A percentile compares a stretch with the other conserved stretches of the same genome.
These are phyloP conservation scores for Corniculantispora saksenae DNA, from an alignment of 2,329 filamentous ascomycete species.

Conservation along the genomic window DNA sequence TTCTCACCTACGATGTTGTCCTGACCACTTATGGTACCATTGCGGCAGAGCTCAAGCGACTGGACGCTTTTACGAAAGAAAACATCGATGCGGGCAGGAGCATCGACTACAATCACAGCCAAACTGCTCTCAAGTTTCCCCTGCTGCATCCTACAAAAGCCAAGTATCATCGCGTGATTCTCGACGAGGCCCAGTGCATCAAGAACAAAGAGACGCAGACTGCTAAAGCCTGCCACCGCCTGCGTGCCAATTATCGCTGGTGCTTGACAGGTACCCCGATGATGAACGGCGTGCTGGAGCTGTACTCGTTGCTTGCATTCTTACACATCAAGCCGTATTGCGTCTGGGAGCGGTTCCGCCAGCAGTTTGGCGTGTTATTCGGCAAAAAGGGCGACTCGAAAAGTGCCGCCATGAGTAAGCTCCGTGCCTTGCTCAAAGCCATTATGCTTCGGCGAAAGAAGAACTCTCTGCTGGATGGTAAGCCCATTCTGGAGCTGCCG, in stretches of 20 bases:
- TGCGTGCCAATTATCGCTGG: constrained; percentile 75
- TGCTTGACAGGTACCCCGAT: constrained; percentile 81
- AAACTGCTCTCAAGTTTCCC: constrained; percentile 45
- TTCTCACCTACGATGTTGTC: constrained; percentile 73
- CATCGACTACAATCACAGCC: constrained; percentile 38
- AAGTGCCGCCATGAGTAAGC: constrained; percentile 65
- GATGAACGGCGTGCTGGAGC: constrained; percentile 80
- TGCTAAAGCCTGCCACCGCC: constrained; percentile 65
- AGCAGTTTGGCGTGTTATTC: constrained; percentile 44
- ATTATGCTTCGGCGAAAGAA: constrained; percentile 84
- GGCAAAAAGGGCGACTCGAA: constrained; percentile 49
- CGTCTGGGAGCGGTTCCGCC: constrained; percentile 61
- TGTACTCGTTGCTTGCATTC: constrained; percentile 77
- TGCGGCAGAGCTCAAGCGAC: constrained; percentile 60
- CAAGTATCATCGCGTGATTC: constrained; percentile 75
- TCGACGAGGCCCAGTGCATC: constrained; percentile 85
- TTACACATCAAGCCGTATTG: constrained; percentile 75
- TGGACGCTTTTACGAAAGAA: constrained; percentile 54
- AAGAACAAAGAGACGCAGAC: constrained; percentile 75
- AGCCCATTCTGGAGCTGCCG: constrained; percentile 77
- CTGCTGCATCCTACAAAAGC: constrained; percentile 61
- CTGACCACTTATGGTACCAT: constrained; percentile 87
- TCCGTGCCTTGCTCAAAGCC: constrained; percentile 76
- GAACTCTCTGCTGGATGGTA: constrained; percentile 73
- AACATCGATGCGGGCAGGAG: constrained; percentile 39